phyloP scores from a whole-genome alignment of 129 eudicot species.

The Centaurea solstitialis region DNA sequence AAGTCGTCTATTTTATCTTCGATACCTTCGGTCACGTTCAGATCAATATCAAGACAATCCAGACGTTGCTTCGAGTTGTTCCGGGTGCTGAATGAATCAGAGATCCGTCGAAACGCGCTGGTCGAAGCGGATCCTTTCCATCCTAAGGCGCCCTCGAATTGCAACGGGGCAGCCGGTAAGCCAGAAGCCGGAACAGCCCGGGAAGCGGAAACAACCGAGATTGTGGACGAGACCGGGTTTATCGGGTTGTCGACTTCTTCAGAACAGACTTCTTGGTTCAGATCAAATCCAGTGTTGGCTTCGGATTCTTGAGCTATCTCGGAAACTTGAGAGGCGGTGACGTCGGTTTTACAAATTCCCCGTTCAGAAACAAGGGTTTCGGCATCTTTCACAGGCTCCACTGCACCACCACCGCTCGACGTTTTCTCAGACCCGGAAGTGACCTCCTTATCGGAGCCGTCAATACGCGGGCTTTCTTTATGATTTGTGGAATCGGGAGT shows the following conservation, averaged over 20 bases:
- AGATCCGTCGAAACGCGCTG: slow-evolving; percentile 65
- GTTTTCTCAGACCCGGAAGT: slow-evolving; percentile 14
- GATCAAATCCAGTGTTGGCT: slow-evolving; percentile 54
- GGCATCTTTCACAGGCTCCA: slow-evolving; percentile 37
- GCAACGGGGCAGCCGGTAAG: slow-evolving; percentile 51
- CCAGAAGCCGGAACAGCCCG: slow-evolving; percentile 54
- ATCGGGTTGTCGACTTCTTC: slow-evolving; percentile 47
- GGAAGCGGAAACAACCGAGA: slow-evolving; percentile 69
- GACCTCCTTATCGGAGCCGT: slow-evolving; percentile 33
- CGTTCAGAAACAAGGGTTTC: slow-evolving; percentile 36
- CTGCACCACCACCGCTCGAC: slow-evolving; percentile 18
- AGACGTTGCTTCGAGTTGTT: slow-evolving; percentile 35
- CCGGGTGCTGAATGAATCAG: slow-evolving; percentile 39
- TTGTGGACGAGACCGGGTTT: slow-evolving; percentile 36
- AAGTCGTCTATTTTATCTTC: slow-evolving; percentile 30
- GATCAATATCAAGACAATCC: slow-evolving; percentile 58
- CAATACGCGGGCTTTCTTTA: slow-evolving; percentile 18
- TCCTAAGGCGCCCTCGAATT: slow-evolving; percentile 69
- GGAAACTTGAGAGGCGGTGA: slow-evolving; percentile 43
- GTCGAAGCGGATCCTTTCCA: slow-evolving; percentile 80
- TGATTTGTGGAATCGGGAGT: slow-evolving; percentile 49
- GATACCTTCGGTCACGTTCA: slow-evolving; percentile 60
- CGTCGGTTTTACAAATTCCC: slow-evolving; percentile 27
- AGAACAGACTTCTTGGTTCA: slow-evolving; percentile 58
- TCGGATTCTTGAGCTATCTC: slow-evolving; percentile 60